Evolutionary conservation across 495 filamentous ascomycete genomes (phyloP), one percentile per base, ranked within the genome.

Genomic region (Diplogelasinospora grovesii): DNA sequence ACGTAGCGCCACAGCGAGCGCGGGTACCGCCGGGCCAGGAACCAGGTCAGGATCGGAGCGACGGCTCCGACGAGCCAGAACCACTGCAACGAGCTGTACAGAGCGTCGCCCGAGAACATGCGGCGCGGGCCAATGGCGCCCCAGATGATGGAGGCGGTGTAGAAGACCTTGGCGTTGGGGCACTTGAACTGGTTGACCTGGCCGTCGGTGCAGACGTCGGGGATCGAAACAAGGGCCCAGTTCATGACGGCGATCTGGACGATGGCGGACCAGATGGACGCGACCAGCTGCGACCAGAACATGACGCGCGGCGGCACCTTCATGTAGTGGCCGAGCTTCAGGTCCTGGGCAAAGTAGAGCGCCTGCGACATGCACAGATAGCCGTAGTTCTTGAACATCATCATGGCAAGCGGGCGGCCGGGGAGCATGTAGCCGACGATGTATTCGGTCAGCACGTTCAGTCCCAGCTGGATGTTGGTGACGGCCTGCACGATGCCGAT

Each of bases 391-490:
- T 86, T 85, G 65, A 86, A 86, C 60, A 63, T 61, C 60, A 63
- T 87, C 57, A 81, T 77, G 24, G 80, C 79, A 4, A 84, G 53
- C 1, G 80, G 80, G 8, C 69, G 67, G 9, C 80, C 81, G 4
- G 81, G 74, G 26, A 81, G 72, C 45, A 82, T 78, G 58, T 85
- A 84, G 3, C 82, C 80, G 24, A 79, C 74, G 43, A 85, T 69
- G 46, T 79, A 86, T 53, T 85, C 81, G 16, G 82, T 82, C 18
- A 85, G 56, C 4, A 84, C 65, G 46, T 83, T 83, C 22, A 83
- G 59, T 3, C 79, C 81, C 23, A 81, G 76, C 52, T 78, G 75
- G 35, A 77, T 76, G 49, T 83, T 84, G 16, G 79, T 81, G 45
- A 81, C 62, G 3, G 78, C 79, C 52, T 84, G 79, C n/a, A 75